Evolutionary conservation across 176 grass and related monocot genomes (phyloP).

Genomic region (Thinopyrum elongatum): DNA sequence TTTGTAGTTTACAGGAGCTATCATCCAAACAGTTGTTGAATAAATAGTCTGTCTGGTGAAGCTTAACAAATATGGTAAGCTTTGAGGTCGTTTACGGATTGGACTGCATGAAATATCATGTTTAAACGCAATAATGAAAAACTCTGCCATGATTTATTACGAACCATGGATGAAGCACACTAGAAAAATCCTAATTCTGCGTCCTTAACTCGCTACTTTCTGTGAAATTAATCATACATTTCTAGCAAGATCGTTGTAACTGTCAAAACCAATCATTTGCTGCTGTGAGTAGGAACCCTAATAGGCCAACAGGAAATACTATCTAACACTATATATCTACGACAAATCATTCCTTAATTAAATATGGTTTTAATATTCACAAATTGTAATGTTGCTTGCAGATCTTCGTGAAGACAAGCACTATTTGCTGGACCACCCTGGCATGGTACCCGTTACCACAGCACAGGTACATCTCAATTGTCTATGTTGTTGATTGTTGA

Average conservation of each 20-base stretch:
- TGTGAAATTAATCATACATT: neutral
- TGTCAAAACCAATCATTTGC: neutral
- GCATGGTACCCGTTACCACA: slow-evolving; percentile 86
- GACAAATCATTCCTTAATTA: neutral
- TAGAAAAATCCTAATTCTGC: too few species aligned
- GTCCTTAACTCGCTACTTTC: neutral
- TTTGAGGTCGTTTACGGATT: neutral
- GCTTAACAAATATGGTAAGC: slow-evolving; percentile 1
- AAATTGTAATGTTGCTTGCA: slow-evolving; percentile 35
- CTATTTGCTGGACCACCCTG: slow-evolving; percentile 94
- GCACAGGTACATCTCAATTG: slow-evolving; percentile 57
- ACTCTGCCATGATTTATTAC: neutral
- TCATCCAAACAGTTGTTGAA: neutral
- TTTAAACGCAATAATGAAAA: slow-evolving; percentile 1
- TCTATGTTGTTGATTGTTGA: slow-evolving; percentile 10
- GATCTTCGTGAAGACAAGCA: slow-evolving; percentile 99
- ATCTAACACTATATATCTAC: neutral
- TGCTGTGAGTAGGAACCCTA: neutral
- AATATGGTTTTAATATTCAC: neutral
- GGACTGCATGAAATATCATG: neutral
- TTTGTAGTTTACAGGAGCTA: neutral
- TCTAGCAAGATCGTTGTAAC: neutral
- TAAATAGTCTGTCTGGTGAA: neutral
- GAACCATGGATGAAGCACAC: too few species aligned
- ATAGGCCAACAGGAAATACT: neutral